Percentiles rank a stretch among this genome's conserved stretches.
phyloP scores from a whole-genome alignment of 2,329 filamentous ascomycete genomes.

The Aspergillus intermedius region DNA sequence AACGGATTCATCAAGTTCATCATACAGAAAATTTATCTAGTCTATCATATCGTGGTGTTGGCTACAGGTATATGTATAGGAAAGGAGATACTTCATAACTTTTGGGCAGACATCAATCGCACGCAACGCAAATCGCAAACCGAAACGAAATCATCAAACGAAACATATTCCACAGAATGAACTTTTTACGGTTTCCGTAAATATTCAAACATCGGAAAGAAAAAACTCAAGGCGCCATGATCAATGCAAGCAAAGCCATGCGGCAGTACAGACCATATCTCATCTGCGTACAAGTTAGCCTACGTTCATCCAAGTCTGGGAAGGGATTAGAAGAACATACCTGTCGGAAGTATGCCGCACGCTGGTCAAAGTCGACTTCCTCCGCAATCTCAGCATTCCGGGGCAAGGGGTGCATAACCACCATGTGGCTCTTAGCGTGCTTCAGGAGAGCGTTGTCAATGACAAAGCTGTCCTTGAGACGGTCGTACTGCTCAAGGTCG shows the following conservation, averaged over 20 bases:
- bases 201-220: background rate
- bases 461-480: slow-evolving; percentile 79
- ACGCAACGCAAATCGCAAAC: slow-evolving; percentile 10
- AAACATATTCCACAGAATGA: no score
- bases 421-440: slow-evolving; percentile 85
- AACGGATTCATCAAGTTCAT: slow-evolving; percentile 27
- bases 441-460: slow-evolving; percentile 87
- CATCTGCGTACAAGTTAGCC: slow-evolving; percentile 63
- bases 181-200: background rate
- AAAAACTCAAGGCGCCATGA: slow-evolving; percentile 58
- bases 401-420: slow-evolving; percentile 92
- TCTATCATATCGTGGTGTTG: slow-evolving; percentile 27
- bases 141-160: background rate
- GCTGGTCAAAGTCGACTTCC: slow-evolving; percentile 95
- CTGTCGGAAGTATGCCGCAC: slow-evolving; percentile 98
- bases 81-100: slow-evolving; percentile 21
- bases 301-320: background rate
- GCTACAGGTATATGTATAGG: slow-evolving; percentile 27
- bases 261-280: slow-evolving; percentile 94
- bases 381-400: slow-evolving; percentile 88
- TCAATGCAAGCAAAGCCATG: slow-evolving; percentile 92
- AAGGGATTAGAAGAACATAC: slow-evolving; percentile 50
- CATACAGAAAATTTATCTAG: slow-evolving; percentile 30
- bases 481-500: slow-evolving; percentile 72
- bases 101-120: slow-evolving; percentile 19